Evolutionary conservation across 805 yeast species (phyloP), one percentile per base, ranked within the genome.

Genomic region (Metschnikowia sp.): DNA sequence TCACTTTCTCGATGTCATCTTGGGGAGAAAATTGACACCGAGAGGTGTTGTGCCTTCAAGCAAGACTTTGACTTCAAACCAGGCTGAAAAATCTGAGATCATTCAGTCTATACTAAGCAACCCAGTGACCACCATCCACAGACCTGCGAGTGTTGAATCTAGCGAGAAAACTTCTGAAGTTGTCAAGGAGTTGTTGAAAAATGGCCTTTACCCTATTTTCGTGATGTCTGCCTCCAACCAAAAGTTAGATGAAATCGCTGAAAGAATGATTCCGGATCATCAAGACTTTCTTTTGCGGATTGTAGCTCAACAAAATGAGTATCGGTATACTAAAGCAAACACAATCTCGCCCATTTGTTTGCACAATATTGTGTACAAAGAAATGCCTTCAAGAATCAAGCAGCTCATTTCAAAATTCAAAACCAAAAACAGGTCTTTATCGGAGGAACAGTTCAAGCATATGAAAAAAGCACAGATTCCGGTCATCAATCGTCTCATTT

Each of bases 191-290:
- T 68, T 82, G 46, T 65, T 82, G 44, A 75, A 72, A 36, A 78
- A 77, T 37, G 68, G 78, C 54, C 70, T 80, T 3, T 78, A 71
- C 54, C 88, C 88, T 2, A 79, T 83, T 33, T 64, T 83, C 45
- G 87, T 84, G 44, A 86, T 82, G 41, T 88, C 89, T 1, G 85
- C 88, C 1, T 82, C 88, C 1, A 84, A 84, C 56, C 79, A 82
- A 58, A 88, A 88, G 1, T 81, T 83, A 55, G 88, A 83, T 61
- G 83, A 83, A 50, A 82, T 84, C 62, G 88, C 88, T 0, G 88
- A 82, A 53, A 82, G 82, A 55, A 66, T 83, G 49, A 58, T 82
- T 57, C 65, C 65, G 10, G 69, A 72, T 28, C 77, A 78, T 51
- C 73, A 73, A 8, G 72, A 72, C 36, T 72, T 76, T 22, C 74